Base-by-base conservation (phyloP, 805 yeast species). In the Barnettozyma sucrosica region DNA sequence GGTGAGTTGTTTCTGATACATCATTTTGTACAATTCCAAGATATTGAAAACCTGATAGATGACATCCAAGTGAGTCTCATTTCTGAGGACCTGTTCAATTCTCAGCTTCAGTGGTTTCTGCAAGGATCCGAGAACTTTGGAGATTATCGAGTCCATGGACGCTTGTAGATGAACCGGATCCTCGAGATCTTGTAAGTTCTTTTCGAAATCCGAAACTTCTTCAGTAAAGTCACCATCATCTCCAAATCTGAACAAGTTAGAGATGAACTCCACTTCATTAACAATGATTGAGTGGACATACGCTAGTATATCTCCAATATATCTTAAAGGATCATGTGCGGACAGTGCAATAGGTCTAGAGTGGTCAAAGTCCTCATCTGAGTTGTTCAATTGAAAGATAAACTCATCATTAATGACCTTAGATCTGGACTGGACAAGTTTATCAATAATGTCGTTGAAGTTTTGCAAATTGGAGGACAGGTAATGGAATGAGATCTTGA, bases 301-400 rank as follows among this genome's bases (percentile, higher is more conserved):
- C 0, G 98, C 98, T 34, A 93, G 68, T 28, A 93, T 74, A 61
- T 89, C 97, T 23, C 97, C 95, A 16, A 88, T 71, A 53, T 82
- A 90, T 47, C 96, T 72, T 23, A 81, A 71, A 1, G 97, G 86
- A 61, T 92, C 96, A 62, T 85, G 85, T 0, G 86, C 83, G 8
- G 83, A 77, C 39, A 83, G 66, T 26, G 79, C 74, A 20, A 88
- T 70, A 1, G 89, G 85, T 47, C 67, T 66, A 19, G 64, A 54
- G 16, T 57, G 53, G 24, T 57, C 55, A 39, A 34, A 39, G 14
- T 26, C 21, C 13, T 25, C 46, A 16, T 60, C 61, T 7, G 62
- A 54, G 24, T 54, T 52, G 54, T 66, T 70, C 36, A 81, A 67
- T 57, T 83, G 89, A 23, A 66, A 66, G 36, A 79, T 57, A 56